These are phyloP conservation scores for Phytopythium vexans DNA, from an alignment of 352 stramenopile genomes.

Conservation along the genomic window DNA sequence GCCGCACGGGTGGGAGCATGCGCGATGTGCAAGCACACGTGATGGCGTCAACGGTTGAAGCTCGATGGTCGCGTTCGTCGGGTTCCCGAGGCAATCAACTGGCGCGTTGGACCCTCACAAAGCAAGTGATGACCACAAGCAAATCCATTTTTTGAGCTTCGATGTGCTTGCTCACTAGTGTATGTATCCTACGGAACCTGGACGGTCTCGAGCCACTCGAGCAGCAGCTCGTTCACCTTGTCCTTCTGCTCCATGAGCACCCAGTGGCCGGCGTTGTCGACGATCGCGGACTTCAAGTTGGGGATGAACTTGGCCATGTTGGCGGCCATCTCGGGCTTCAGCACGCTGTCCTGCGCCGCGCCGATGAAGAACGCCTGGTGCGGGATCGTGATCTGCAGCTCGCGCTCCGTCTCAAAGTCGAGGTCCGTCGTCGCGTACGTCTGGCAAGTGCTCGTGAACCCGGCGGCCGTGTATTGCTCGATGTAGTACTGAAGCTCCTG, in stretches of 20 bases:
- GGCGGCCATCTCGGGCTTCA: constrained; percentile 40
- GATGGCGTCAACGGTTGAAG: constrained; percentile 4
- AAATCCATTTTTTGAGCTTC: too few species aligned
- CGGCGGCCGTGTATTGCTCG: constrained; percentile 27
- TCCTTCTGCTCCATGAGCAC: constrained; percentile 34
- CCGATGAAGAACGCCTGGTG: constrained; percentile 45
- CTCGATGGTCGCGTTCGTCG: too few species aligned
- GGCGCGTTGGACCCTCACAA: too few species aligned
- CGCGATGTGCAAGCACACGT: background rate
- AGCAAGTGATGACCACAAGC: too few species aligned
- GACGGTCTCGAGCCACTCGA: constrained; percentile 31
- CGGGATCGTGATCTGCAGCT: constrained; percentile 23
- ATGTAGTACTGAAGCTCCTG: constrained; percentile 51
- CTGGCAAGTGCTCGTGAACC: constrained; percentile 31
- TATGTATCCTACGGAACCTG: constrained; percentile 10
- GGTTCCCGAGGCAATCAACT: too few species aligned
- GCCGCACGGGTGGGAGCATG: background rate
- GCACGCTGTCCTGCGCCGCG: constrained; percentile 30
- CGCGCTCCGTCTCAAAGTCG: constrained; percentile 41
- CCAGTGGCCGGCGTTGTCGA: constrained; percentile 41
- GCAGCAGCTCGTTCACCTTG: constrained; percentile 35
- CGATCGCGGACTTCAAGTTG: constrained; percentile 30
- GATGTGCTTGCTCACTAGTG: background rate
- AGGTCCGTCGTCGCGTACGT: constrained; percentile 38
- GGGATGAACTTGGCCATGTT: constrained; percentile 36